Conservation (phyloP, 2,329 filamentous ascomycete genomes). For the Rasamsonia emersonii region DNA sequence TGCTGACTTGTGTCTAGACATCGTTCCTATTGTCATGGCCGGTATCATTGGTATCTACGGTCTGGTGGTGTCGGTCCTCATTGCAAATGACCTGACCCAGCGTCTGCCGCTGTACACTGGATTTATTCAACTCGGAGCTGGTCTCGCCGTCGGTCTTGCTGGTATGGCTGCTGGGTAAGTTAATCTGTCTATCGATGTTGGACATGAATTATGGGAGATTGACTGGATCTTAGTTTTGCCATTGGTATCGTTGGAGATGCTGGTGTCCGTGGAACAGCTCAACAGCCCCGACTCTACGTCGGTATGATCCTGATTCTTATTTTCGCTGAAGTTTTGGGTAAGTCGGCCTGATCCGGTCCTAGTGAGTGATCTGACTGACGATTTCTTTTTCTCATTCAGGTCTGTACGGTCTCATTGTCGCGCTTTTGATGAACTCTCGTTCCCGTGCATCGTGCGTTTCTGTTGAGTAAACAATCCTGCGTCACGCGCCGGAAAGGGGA, state of each 20-base stretch:
- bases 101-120: slow-evolving; percentile 66
- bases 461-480: slow-evolving; percentile 33
- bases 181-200: neutral
- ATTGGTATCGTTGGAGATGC: slow-evolving; percentile 69
- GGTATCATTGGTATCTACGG: slow-evolving; percentile 99
- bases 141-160: slow-evolving; percentile 71
- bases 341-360: no score
- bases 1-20: no score
- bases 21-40: slow-evolving; percentile 99
- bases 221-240: slow-evolving; percentile 50
- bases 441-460: slow-evolving; percentile 59
- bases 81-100: slow-evolving; percentile 70
- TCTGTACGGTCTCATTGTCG: slow-evolving; percentile 98
- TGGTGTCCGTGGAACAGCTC: slow-evolving; percentile 44
- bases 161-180: slow-evolving; percentile 64
- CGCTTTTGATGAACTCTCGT: slow-evolving; percentile 99
- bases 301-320: slow-evolving; percentile 99
- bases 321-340: slow-evolving; percentile 98
- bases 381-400: slow-evolving; percentile 54
- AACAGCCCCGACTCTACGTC: slow-evolving; percentile 63
- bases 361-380: no score
- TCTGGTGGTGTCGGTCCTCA: slow-evolving; percentile 78
- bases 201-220: slow-evolving; percentile 10
- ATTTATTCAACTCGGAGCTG: slow-evolving; percentile 79
- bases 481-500: no score